Evolutionary conservation across 2,329 filamentous ascomycete genomes (phyloP).

Genomic region (Xylaria sp.): DNA sequence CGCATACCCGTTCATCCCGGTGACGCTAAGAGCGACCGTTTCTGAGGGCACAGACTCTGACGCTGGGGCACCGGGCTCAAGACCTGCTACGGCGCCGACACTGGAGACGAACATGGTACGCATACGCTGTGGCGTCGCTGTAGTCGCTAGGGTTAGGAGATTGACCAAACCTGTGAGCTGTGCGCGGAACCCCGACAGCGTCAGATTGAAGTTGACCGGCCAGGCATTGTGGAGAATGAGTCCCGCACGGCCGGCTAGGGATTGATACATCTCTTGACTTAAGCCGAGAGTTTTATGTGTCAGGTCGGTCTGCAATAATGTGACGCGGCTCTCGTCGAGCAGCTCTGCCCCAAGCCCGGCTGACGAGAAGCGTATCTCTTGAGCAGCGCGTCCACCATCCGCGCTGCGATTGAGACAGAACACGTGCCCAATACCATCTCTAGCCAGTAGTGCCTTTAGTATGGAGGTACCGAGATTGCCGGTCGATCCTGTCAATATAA

Average conservation of each 20-base stretch:
- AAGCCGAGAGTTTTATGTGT: constrained; percentile 37
- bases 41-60: constrained; percentile 21
- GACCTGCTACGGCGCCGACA: constrained; percentile 19
- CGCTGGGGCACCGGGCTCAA: not conserved
- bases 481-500: constrained; percentile 48
- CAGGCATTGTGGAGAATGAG: constrained; percentile 44
- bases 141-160: constrained; percentile 37
- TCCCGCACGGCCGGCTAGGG: constrained; percentile 25
- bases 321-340: constrained; percentile 34
- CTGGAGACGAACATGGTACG: constrained; percentile 31
- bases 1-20: constrained; percentile 22
- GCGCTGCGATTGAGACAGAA: constrained; percentile 46
- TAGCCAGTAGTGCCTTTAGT: constrained; percentile 37
- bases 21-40: not conserved
- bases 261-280: constrained; percentile 27
- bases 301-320: constrained; percentile 40
- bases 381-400: constrained; percentile 35
- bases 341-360: constrained; percentile 8
- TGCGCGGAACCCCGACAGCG: constrained; percentile 35
- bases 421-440: constrained; percentile 36
- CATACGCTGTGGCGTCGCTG: constrained; percentile 4
- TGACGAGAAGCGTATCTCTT: constrained; percentile 27
- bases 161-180: constrained; percentile 40
- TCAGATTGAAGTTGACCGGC: constrained; percentile 46
- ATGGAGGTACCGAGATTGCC: constrained; percentile 46